Evolutionary conservation across 495 filamentous ascomycete species (phyloP), one percentile per base, ranked within the genome.

Genomic region (Tetracladium marchalianum): DNA sequence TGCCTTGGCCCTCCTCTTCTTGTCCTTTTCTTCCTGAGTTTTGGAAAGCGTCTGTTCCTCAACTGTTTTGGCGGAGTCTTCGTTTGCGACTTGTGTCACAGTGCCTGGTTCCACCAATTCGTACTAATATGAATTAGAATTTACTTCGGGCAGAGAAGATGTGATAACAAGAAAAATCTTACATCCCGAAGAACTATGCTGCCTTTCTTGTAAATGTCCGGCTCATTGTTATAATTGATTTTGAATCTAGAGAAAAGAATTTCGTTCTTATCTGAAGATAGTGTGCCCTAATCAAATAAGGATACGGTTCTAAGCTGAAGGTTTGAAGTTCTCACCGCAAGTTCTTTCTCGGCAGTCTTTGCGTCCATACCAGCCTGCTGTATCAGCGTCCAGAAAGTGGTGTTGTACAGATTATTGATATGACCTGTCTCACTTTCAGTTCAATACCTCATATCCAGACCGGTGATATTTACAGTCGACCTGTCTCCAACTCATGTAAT

Each of bases 331-430:
- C 66, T 50, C 49, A 85, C 86, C 58, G 82, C 78, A 22, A 97
- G 70, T 41, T 73, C 75, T 55, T 81, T 72, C 60, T 95, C 92
- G 0, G 92, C 92, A 53, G 86, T 80, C 15, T 75, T 81, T 8
- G 73, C 71, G 39, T 75, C 78, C 69, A 92, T 75, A 0, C 81
- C 84, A 0, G 88, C 90, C 35, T 77, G 66, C 43, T 82, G 75
- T 18, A 96, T 81, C 56, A 97, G 70, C 0, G 81, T 72, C 92
- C 92, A 97, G 59, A 96, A 97, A 0, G 88, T 90, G 0, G 92
- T 98, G 57, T 98, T 98, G 63, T 95, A 96, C 12, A 97, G 72
- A 59, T 98, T 98, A 63, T 98, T 98, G 54, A 98, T 90, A 62
- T 98, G 92, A 58, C 87, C 87, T 90, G 48, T 1, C 4, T 36